Evolutionary conservation across 768 basidiomycete species (phyloP).

Genomic region (Suillus brevipes): DNA sequence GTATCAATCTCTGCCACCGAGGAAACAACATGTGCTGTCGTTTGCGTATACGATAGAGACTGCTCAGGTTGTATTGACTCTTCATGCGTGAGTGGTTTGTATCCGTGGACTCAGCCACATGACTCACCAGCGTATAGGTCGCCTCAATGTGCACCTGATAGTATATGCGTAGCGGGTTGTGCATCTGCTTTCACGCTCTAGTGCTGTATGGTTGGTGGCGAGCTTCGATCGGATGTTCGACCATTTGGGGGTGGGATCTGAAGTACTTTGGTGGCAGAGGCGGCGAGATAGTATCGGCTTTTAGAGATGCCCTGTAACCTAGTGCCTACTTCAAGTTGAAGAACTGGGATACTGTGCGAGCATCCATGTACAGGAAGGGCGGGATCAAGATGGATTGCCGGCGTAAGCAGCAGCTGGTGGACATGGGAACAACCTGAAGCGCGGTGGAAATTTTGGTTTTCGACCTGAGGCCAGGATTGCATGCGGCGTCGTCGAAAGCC

Average conservation of each 20-base stretch:
- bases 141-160: background rate
- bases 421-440: too few relatives aligned
- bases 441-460: too few relatives aligned
- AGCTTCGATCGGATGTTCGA: background rate
- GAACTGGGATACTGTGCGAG: too few relatives aligned
- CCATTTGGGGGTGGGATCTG: background rate
- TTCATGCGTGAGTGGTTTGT: background rate
- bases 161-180: background rate
- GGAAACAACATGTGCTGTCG: background rate
- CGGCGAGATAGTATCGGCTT: too few relatives aligned
- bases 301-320: too few relatives aligned
- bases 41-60: background rate
- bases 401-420: too few relatives aligned
- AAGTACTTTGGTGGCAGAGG: background rate
- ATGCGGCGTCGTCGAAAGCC: too few relatives aligned
- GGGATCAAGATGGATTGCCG: too few relatives aligned
- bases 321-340: too few relatives aligned
- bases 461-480: too few relatives aligned
- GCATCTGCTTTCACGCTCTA: too few relatives aligned
- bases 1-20: background rate
- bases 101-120: background rate
- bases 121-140: background rate
- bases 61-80: background rate
- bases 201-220: background rate
- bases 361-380: too few relatives aligned